Conservation (phyloP, 169 alveolate genomes). For the Plasmodium ovale region DNA sequence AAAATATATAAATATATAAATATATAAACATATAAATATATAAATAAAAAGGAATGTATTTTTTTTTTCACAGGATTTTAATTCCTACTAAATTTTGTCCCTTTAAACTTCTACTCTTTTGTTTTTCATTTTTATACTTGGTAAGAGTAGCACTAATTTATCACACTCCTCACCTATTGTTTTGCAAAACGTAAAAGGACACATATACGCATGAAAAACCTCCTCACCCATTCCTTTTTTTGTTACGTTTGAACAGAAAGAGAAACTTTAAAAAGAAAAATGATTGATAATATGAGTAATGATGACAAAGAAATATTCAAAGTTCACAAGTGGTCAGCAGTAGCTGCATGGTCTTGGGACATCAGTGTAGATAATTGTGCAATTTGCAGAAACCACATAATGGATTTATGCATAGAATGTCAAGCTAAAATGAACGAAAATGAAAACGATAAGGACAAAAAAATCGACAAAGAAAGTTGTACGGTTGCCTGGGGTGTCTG, state of each 20-base stretch:
- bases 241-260: not conserved
- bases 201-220: no score
- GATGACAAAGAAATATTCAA: constrained; percentile 79
- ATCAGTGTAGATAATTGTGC: constrained; percentile 99
- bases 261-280: constrained; percentile 7
- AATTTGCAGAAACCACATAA: constrained; percentile 98
- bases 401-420: constrained; percentile 98
- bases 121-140: no score
- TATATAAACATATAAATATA: no score
- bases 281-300: constrained; percentile 18
- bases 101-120: no score
- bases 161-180: no score
- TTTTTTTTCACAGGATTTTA: no score
- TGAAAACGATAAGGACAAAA: constrained; percentile 66
- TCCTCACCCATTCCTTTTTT: no score
- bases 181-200: no score
- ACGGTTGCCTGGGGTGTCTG: constrained; percentile 99
- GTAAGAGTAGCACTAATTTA: no score
- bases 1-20: no score
- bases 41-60: no score
- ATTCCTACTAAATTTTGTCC: no score
- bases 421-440: constrained; percentile 92
- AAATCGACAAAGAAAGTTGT: constrained; percentile 92
- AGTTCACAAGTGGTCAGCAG: constrained; percentile 97
- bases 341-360: constrained; percentile 99